Evolutionary conservation across 768 basidiomycete genomes (phyloP).

Genomic region (Termitomyces sp.): DNA sequence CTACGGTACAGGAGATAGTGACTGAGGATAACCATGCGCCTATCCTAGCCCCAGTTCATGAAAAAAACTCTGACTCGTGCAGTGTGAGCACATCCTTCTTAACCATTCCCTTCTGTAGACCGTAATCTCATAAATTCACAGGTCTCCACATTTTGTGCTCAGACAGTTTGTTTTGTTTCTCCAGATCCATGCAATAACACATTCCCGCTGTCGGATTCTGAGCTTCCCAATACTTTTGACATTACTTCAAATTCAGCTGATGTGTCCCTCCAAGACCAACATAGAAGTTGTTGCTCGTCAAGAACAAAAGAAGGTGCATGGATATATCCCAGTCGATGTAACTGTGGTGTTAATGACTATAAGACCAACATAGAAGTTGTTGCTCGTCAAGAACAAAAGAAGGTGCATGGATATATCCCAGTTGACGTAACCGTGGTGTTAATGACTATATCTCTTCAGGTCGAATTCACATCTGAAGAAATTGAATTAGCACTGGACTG

Average conservation of each 20-base stretch:
- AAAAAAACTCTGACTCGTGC: too few relatives aligned
- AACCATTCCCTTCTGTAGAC: background rate
- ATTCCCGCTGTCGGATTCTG: constrained; percentile 23
- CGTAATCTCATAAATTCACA: background rate
- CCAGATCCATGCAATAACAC: constrained; percentile 17
- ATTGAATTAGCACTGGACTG: background rate
- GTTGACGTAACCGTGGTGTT: background rate
- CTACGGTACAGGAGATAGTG: too few relatives aligned
- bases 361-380: background rate
- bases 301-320: too few relatives aligned
- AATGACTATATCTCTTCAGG: background rate
- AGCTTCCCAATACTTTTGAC: constrained; percentile 24
- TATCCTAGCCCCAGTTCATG: too few relatives aligned
- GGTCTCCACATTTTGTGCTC: background rate
- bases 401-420: constrained; percentile 7
- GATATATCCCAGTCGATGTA: constrained; percentile 4
- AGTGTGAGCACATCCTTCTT: background rate
- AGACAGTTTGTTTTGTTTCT: background rate
- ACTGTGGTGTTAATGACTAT: background rate
- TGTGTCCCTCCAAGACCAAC: too few relatives aligned
- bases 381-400: too few relatives aligned
- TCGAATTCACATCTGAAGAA: too few relatives aligned
- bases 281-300: too few relatives aligned
- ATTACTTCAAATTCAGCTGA: too few relatives aligned
- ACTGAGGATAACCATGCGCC: too few relatives aligned